These are phyloP conservation scores for Globisporangium polare DNA, from an alignment of 352 stramenopile species.

Conservation along the genomic window DNA sequence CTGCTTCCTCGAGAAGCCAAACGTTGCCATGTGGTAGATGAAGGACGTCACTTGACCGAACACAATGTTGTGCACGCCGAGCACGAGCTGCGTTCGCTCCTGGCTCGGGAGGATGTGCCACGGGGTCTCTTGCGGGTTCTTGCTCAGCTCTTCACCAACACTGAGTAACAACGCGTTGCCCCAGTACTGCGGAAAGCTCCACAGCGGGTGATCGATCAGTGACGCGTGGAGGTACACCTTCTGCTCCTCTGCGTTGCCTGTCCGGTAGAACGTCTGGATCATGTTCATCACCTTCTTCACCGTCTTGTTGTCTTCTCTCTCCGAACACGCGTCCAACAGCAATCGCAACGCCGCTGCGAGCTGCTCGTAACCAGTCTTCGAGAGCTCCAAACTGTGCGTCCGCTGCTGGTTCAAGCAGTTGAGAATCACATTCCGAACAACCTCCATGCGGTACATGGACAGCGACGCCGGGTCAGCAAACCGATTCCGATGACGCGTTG, in stretches of 20 bases:
- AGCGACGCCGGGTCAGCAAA: slow-evolving; percentile 60
- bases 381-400: slow-evolving; percentile 50
- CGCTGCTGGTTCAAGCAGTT: slow-evolving; percentile 69
- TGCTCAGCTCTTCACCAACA: slow-evolving; percentile 77
- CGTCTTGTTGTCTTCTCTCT: slow-evolving; percentile 58
- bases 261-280: slow-evolving; percentile 74
- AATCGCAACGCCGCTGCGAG: slow-evolving; percentile 50
- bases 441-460: slow-evolving; percentile 60
- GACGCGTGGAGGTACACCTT: slow-evolving; percentile 62
- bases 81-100: slow-evolving; percentile 66
- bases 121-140: slow-evolving; percentile 48
- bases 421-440: slow-evolving; percentile 68
- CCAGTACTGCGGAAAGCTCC: slow-evolving; percentile 69
- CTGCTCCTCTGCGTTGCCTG: slow-evolving; percentile 25
- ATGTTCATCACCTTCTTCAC: slow-evolving; percentile 83
- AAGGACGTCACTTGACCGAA: slow-evolving; percentile 75
- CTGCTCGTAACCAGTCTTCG: slow-evolving; percentile 46
- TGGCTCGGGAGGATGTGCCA: slow-evolving; percentile 62
- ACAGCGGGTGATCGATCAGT: slow-evolving; percentile 54
- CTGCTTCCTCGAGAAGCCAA: slow-evolving; percentile 59
- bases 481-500: slow-evolving; percentile 51
- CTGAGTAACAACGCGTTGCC: slow-evolving; percentile 67
- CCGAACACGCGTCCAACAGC: slow-evolving; percentile 56
- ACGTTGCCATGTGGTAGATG: slow-evolving; percentile 71
- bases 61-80: slow-evolving; percentile 75